phyloP scores from a whole-genome alignment of 1,139 yeast genomes.

The Yamadazyma jaroonii region DNA sequence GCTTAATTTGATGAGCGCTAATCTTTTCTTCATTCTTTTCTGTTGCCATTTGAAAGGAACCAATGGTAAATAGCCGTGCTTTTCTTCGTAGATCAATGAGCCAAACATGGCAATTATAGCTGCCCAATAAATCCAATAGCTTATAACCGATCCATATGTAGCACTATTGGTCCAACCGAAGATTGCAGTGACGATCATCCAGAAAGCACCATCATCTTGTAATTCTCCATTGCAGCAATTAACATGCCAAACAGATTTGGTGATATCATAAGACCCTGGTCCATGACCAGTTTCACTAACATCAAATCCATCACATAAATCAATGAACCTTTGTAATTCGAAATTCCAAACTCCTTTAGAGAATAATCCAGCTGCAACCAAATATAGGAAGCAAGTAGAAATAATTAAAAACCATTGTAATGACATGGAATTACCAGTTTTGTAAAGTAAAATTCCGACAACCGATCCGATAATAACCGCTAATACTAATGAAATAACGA shows the following conservation, averaged over 20 bases:
- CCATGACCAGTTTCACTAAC: conserved; percentile 50
- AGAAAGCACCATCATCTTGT: conserved; percentile 42
- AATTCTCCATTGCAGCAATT: conserved; percentile 46
- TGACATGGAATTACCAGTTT: conserved; percentile 43
- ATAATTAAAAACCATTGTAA: conserved; percentile 38
- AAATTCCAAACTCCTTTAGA: conserved; percentile 48
- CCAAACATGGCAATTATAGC: conserved; percentile 23
- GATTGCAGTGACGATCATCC: conserved; percentile 47
- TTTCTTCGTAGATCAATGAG: conserved; percentile 55
- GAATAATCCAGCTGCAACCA: conserved; percentile 46
- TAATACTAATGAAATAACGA: conserved; percentile 26
- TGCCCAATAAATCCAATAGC: conserved; percentile 39
- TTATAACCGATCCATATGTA: conserved; percentile 42
- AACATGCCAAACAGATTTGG: conserved; percentile 44
- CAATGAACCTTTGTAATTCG: conserved; percentile 40
- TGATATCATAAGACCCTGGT: conserved; percentile 45
- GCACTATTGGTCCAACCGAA: conserved; percentile 52
- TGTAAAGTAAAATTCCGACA: conserved; percentile 37
- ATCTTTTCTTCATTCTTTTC: conserved; percentile 49
- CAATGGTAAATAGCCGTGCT: conserved; percentile 56
- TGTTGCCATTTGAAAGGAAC: conserved; percentile 62
- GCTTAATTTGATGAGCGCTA: conserved; percentile 7
- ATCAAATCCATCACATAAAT: conserved; percentile 42
- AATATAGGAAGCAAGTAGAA: conserved; percentile 41
- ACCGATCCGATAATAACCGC: conserved; percentile 33